Evolutionary conservation across 257 asterid genomes (phyloP).

Genomic region (Marsdenia floribunda): DNA sequence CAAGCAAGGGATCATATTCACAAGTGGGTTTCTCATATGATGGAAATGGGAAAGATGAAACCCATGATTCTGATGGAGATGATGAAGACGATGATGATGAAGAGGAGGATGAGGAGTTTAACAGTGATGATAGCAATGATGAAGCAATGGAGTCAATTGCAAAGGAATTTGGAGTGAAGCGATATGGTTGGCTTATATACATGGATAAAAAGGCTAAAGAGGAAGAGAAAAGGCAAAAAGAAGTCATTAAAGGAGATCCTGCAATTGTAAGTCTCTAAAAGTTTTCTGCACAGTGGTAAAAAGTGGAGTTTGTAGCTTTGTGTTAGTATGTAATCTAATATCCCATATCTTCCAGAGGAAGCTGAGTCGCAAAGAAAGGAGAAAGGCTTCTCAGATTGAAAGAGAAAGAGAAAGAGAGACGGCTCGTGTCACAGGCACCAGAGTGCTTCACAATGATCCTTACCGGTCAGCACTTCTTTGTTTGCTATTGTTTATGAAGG

Average conservation of each 20-base stretch:
- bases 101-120: slow-evolving; percentile 80
- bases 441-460: slow-evolving; percentile 81
- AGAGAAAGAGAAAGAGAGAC: slow-evolving; percentile 93
- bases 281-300: slow-evolving; percentile 5
- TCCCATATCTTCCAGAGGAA: slow-evolving; percentile 55
- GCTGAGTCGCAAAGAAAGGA: slow-evolving; percentile 92
- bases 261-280: slow-evolving; percentile 61
- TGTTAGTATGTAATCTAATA: slow-evolving; percentile 10
- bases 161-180: slow-evolving; percentile 90
- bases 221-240: slow-evolving; percentile 92
- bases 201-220: slow-evolving; percentile 99
- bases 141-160: slow-evolving; percentile 95
- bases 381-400: slow-evolving; percentile 87
- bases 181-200: slow-evolving; percentile 95
- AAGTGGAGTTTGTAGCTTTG: neutral
- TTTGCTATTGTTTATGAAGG: slow-evolving; percentile 9
- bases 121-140: slow-evolving; percentile 94
- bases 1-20: slow-evolving; percentile 82
- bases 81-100: slow-evolving; percentile 86
- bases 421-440: slow-evolving; percentile 63
- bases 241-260: slow-evolving; percentile 95
- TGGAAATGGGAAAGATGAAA: slow-evolving; percentile 63
- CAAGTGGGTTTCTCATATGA: slow-evolving; percentile 98
- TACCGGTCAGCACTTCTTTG: slow-evolving; percentile 51
- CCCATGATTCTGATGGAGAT: slow-evolving; percentile 64